Conservation (phyloP, 2,329 filamentous ascomycete species). For the Colletotrichum costaricense region DNA sequence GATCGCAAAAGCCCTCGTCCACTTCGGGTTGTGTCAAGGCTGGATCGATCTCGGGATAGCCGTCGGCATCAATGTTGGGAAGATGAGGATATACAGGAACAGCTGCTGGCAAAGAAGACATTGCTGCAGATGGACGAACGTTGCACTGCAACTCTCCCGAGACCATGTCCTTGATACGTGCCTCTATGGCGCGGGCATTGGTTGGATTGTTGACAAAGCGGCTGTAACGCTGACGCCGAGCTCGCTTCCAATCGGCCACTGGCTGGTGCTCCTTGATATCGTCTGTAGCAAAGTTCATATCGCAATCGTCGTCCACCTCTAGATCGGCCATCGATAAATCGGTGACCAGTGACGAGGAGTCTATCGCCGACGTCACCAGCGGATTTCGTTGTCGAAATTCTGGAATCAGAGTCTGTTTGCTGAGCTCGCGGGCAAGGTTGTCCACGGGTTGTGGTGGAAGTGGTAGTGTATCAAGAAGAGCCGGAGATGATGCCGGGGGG, state of each 20-base stretch:
- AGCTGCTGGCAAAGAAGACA: neutral
- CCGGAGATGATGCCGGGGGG: neutral
- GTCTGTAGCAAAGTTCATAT: constrained; percentile 16
- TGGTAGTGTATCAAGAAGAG: neutral
- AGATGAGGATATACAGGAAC: neutral
- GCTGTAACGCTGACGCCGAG: constrained; percentile 25
- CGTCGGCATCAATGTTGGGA: constrained; percentile 13
- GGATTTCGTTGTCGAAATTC: neutral
- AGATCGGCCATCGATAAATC: constrained; percentile 11
- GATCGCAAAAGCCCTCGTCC: constrained; percentile 32
- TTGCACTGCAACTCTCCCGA: constrained; percentile 19
- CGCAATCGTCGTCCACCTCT: constrained; percentile 30
- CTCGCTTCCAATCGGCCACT: constrained; percentile 31
- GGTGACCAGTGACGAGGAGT: constrained; percentile 2
- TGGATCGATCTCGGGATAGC: neutral
- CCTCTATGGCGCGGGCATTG: constrained; percentile 20
- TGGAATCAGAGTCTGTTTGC: constrained; percentile 25
- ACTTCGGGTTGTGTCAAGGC: neutral
- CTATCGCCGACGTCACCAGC: neutral
- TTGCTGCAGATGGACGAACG: neutral
- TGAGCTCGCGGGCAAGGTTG: constrained; percentile 25
- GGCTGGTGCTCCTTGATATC: constrained; percentile 18
- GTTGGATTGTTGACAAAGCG: constrained; percentile 28
- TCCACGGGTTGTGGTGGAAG: constrained; percentile 21
- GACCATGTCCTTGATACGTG: constrained; percentile 25